phyloP scores from a whole-genome alignment of 163 green algal species.

The Chlamydomonas reinhardtii region DNA sequence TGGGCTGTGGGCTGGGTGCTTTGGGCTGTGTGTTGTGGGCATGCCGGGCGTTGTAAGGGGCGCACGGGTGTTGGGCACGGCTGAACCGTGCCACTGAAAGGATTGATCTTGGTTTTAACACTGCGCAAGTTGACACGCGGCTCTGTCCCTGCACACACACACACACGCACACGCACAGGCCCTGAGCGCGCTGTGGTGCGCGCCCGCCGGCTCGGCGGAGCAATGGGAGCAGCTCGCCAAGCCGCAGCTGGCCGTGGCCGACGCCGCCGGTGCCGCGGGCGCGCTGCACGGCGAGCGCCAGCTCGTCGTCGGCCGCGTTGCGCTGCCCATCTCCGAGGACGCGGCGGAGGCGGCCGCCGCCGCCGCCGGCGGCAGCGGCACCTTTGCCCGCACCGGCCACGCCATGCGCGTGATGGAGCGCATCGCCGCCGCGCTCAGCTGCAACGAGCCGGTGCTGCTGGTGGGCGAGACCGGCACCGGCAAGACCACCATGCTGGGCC shows the following conservation, averaged over 20 bases:
- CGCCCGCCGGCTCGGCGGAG: constrained; percentile 61
- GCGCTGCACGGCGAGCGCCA: constrained; percentile 30
- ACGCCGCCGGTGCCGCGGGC: background rate
- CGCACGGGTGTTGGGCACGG: no score
- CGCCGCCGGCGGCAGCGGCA: constrained; percentile 37
- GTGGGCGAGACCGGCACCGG: constrained; percentile 98
- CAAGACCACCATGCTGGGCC: constrained; percentile 96
- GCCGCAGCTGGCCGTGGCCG: constrained; percentile 62
- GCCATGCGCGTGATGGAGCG: constrained; percentile 92
- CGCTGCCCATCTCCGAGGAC: constrained; percentile 55
- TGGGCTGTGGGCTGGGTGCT: background rate
- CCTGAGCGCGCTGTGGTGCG: constrained; percentile 77
- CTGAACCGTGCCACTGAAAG: no score
- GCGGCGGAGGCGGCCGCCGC: background rate
- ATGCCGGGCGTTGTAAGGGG: no score
- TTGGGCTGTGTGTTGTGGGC: no score
- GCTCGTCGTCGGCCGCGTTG: constrained; percentile 75
- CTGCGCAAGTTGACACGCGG: no score
- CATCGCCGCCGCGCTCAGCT: constrained; percentile 74
- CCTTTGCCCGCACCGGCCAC: constrained; percentile 90
- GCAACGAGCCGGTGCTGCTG: constrained; percentile 92
- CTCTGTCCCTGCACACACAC: no score
- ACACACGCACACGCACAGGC: constrained; percentile 52
- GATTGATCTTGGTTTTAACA: no score
- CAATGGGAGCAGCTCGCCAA: constrained; percentile 72